These are phyloP conservation scores for Chaetomiaceae sp. DNA, from an alignment of 2,329 filamentous ascomycete genomes.

Conservation along the genomic window DNA sequence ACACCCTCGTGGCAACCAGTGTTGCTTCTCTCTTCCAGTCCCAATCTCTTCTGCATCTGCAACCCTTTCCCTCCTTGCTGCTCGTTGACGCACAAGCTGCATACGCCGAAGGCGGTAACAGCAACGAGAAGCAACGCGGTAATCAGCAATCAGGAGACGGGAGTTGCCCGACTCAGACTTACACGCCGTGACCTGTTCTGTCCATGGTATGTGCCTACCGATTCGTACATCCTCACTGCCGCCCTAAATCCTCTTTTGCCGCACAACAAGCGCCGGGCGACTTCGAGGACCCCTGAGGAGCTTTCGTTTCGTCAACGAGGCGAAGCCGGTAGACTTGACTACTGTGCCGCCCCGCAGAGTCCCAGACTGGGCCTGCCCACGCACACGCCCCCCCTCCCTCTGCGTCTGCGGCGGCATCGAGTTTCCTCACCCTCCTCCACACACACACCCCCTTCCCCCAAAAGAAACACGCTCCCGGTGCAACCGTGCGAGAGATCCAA, in stretches of 20 bases:
- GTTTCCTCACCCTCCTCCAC: slow-evolving; percentile 4
- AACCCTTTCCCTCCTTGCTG: slow-evolving; percentile 7
- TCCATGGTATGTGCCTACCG: too few species aligned
- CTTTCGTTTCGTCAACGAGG: slow-evolving; percentile 20
- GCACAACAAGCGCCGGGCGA: slow-evolving; percentile 35
- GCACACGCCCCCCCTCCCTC: slow-evolving; percentile 19
- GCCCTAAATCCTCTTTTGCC: slow-evolving; percentile 22
- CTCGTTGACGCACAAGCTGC: slow-evolving; percentile 11
- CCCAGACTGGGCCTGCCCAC: slow-evolving; percentile 25
- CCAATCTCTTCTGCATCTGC: slow-evolving; percentile 16
- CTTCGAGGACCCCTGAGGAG: slow-evolving; percentile 16
- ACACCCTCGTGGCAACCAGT: slow-evolving; percentile 30
- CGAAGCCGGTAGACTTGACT: slow-evolving; percentile 25
- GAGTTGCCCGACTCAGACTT: slow-evolving; percentile 7
- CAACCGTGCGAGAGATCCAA: slow-evolving; percentile 24
- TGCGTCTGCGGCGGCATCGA: slow-evolving; percentile 29
- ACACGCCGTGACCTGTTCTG: background rate
- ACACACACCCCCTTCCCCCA: background rate
- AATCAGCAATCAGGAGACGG: slow-evolving; percentile 2
- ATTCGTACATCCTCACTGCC: background rate
- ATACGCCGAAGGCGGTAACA: slow-evolving; percentile 10
- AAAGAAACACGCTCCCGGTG: slow-evolving; percentile 18
- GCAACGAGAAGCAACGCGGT: slow-evolving; percentile 5
- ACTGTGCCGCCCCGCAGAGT: slow-evolving; percentile 33
- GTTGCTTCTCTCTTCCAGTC: slow-evolving; percentile 16